Conservation (phyloP, 2,329 filamentous ascomycete species). For the Fusarium anthophilum region DNA sequence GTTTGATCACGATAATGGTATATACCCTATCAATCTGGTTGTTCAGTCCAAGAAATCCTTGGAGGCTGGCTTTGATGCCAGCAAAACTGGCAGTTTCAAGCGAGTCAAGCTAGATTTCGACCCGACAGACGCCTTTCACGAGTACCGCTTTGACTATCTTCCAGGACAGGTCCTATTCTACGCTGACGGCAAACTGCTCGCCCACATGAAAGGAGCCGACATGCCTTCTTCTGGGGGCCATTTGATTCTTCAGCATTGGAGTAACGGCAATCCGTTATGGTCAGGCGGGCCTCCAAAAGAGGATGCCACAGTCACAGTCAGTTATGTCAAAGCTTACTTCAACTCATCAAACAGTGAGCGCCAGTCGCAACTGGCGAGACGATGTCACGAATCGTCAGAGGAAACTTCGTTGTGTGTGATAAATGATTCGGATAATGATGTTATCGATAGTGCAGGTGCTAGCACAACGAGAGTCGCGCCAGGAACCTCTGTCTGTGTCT, state of each 20-base stretch:
- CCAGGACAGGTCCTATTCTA: constrained; percentile 72
- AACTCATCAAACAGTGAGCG: constrained; percentile 66
- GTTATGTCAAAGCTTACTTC: constrained; percentile 82
- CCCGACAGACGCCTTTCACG: constrained; percentile 73
- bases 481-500: neutral
- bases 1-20: constrained; percentile 60
- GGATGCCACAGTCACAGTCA: constrained; percentile 71
- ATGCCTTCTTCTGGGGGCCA: constrained; percentile 71
- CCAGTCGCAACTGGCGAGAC: constrained; percentile 10
- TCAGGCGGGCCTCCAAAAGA: constrained; percentile 72
- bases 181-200: constrained; percentile 68
- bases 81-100: constrained; percentile 65
- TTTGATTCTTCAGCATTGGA: constrained; percentile 79
- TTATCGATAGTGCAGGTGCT: neutral
- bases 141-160: constrained; percentile 82
- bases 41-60: constrained; percentile 72
- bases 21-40: constrained; percentile 76
- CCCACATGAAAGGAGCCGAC: constrained; percentile 63
- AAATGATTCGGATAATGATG: neutral
- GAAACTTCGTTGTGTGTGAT: constrained; percentile 34
- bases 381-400: constrained; percentile 20
- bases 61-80: constrained; percentile 69
- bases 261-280: constrained; percentile 78
- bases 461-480: neutral
- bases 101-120: constrained; percentile 71